Evolutionary conservation across 2,329 filamentous ascomycete genomes (phyloP), one percentile per base, ranked within the genome.

Genomic region (Exophiala mesophila): DNA sequence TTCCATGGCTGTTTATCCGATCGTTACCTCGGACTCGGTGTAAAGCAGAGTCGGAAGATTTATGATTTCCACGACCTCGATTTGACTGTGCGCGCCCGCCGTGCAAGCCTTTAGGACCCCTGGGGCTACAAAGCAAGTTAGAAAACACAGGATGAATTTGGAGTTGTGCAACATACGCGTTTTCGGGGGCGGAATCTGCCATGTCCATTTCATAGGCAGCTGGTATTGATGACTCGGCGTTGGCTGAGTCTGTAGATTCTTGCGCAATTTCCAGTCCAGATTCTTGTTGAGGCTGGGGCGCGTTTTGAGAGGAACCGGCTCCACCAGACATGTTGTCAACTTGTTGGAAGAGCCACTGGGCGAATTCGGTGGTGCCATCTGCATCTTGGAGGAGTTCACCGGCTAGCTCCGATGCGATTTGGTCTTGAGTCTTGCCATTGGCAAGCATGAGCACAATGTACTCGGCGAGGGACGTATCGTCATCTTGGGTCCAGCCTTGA

Each of bases 391-490:
- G 77, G 30, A 98, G 76, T 57, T 98, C 92, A 52, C 82, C 84
- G 1, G 89, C 85, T 10, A 98, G 79, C 63, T 98, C 92, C 31
- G 78, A 72, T 7, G 88, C 85, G 53, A 98, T 90, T 62, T 96
- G 84, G 37, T 89, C 81, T 62, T 94, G 83, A 3, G 85, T 88
- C 66, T 95, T 96, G 57, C 89, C 88, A 67, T 96, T 97, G 50
- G 87, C 87, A 21, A 98, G 78, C 90, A 97, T 96, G 51, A 97
- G 79, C 45, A 97, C 84, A 55, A 98, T 92, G 69, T 97, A 98
- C 69, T 98, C 92, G 46, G 88, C 83, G 46, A 98, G 78, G 26
- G 88, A 86, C 17, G 83, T 82, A 64, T 90, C 88, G 59, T 80
- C 78, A 49, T 83, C 85, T 20, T 84, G 82, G 49, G 82, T 88